Base-by-base conservation (phyloP, 257 asterid genomes). In the Plectranthus barbatus region DNA sequence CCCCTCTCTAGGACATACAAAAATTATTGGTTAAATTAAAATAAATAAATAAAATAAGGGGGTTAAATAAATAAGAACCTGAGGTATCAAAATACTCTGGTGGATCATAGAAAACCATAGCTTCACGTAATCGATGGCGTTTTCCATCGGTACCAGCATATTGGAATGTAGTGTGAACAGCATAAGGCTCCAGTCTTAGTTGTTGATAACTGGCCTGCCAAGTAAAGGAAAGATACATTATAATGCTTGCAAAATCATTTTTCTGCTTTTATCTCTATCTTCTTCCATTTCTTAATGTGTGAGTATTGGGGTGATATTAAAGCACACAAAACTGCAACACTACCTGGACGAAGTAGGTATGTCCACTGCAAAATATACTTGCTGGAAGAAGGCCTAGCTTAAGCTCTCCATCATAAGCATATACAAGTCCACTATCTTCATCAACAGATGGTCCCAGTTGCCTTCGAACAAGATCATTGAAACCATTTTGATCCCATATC, bases 401-500 rank as follows among this genome's bases (percentile, higher is more conserved):
- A 66, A 93, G 96, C 73, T 76, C 80, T 63, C 99, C 99, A 77
- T 93, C 99, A 79, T 87, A 93, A 73, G 99, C 97, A 81, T 87
- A 90, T 55, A 79, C 88, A 57, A 93, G 95, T 62, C 95, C 99
- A 76, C 99, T 90, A 57, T 93, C 95, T 47, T 85, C 97, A 74
- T 93, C 96, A 72, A 90, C 93, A 67, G 97, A 66, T 61, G 99
- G 99, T 51, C 99, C 99, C 72, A 90, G 73, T 80, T 85, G 92
- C 85, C 80, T 79, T 72, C 62, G 97, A 61, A 90, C 77, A 54
- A 93, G 59, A 1, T 93, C 92, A 44, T 93, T 93, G 85, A 93
- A 93, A 72, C 95, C 99, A 76, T 72, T 90, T 86, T 93, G 99
- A 80, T 93, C 99, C 99, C 99, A 93, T 72, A 87, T 76, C 42